Conservation (phyloP, 345 rosid genomes). For the Physaria fendleri region DNA sequence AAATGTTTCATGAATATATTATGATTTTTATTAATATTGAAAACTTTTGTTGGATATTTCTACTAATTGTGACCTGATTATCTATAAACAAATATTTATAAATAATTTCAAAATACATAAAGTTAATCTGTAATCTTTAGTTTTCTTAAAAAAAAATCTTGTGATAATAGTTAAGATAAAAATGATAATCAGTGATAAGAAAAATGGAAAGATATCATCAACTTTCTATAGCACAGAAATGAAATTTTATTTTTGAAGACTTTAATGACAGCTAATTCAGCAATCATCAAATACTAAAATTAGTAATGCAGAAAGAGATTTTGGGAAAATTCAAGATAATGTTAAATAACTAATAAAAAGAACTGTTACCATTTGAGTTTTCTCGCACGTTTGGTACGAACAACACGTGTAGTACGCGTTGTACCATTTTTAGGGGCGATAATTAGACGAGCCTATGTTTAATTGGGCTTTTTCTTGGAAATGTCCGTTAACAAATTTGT, state of each 20-base stretch:
- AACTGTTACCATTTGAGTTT: too few relatives aligned
- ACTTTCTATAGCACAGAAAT: neutral
- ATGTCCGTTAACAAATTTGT: too few relatives aligned
- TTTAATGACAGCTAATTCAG: neutral
- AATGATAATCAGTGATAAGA: too few relatives aligned
- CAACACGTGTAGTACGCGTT: too few relatives aligned
- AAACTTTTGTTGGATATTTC: too few relatives aligned
- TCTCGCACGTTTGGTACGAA: too few relatives aligned
- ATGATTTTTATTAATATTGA: neutral
- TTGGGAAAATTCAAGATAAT: too few relatives aligned
- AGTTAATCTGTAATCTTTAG: too few relatives aligned
- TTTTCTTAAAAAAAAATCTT: neutral
- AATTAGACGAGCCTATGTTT: too few relatives aligned
- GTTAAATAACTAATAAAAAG: too few relatives aligned
- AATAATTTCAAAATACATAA: neutral
- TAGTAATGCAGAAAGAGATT: neutral
- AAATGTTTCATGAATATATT: neutral
- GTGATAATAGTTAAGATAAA: neutral
- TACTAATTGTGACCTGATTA: neutral
- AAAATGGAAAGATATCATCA: neutral
- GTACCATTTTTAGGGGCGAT: too few relatives aligned
- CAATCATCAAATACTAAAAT: neutral
- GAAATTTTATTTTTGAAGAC: neutral
- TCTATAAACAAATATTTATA: neutral
- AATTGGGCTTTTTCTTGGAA: too few relatives aligned